These are phyloP conservation scores for Cichorium intybus DNA, from an alignment of 140 eudicot genomes.

Conservation along the genomic window DNA sequence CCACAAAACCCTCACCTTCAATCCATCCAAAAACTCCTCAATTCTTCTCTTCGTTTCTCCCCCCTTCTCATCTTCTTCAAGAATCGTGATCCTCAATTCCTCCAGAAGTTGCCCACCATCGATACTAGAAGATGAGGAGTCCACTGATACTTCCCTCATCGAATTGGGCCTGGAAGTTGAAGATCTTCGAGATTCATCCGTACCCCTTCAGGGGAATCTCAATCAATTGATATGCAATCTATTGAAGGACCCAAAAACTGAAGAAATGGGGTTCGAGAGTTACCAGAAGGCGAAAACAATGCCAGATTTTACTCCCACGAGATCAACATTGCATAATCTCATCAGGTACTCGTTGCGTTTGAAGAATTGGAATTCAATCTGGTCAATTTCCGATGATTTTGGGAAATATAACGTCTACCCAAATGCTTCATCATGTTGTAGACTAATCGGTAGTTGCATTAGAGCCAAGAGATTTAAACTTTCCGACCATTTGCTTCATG, in stretches of 20 bases:
- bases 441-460: constrained; percentile 55
- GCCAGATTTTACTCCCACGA: constrained; percentile 53
- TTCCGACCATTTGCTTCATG: constrained; percentile 43
- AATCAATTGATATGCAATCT: constrained; percentile 50
- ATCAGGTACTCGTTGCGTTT: constrained; percentile 57
- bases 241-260: constrained; percentile 55
- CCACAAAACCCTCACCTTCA: constrained; percentile 27
- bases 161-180: constrained; percentile 40
- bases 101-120: constrained; percentile 45
- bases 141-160: constrained; percentile 21
- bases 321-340: constrained; percentile 54
- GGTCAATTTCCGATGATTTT: constrained; percentile 59
- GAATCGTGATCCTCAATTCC: constrained; percentile 32
- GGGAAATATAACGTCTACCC: constrained; percentile 47
- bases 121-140: constrained; percentile 34
- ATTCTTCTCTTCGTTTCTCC: constrained; percentile 34
- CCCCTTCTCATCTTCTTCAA: constrained; percentile 29
- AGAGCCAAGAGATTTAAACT: constrained; percentile 64
- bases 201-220: constrained; percentile 32
- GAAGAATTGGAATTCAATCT: constrained; percentile 55
- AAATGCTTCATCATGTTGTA: constrained; percentile 49
- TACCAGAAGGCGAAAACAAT: constrained; percentile 58
- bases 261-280: constrained; percentile 45
- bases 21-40: constrained; percentile 22
- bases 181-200: constrained; percentile 20